Evolutionary conservation across 192 early-diverging fungal species (phyloP).

Genomic region (Coemansia sp.): DNA sequence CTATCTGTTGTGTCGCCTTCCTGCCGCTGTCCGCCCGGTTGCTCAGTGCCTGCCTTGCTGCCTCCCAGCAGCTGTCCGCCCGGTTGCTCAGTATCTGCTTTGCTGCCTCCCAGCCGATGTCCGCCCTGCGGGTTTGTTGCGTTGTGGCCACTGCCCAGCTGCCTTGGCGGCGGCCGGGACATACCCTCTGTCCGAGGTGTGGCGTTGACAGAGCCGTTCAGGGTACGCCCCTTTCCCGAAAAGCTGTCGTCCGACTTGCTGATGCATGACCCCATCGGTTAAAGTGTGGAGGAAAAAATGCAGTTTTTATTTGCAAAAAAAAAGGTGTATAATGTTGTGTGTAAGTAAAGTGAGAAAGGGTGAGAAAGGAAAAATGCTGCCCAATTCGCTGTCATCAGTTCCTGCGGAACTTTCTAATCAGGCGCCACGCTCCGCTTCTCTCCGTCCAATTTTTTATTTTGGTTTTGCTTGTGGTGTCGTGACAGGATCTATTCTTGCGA

Average conservation of each 20-base stretch:
- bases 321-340: no score
- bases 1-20: no score
- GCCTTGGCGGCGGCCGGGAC: background rate
- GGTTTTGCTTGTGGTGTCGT: background rate
- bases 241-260: conserved; percentile 4
- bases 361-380: background rate
- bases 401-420: background rate
- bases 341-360: background rate
- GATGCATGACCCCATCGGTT: conserved; percentile 15
- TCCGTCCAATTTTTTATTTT: background rate
- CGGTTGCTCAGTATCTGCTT: background rate
- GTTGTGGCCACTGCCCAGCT: no score
- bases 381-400: background rate
- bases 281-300: background rate
- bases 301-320: background rate
- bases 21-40: no score
- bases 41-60: no score
- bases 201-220: conserved; percentile 2
- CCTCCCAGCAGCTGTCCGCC: no score
- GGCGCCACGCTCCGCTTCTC: background rate
- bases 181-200: background rate
- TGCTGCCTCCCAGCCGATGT: background rate
- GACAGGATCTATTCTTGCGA: background rate
- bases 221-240: conserved; percentile 2
- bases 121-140: background rate